Evolutionary conservation across 2,329 filamentous ascomycete genomes (phyloP).

Genomic region (Trichoderma semiorbis): DNA sequence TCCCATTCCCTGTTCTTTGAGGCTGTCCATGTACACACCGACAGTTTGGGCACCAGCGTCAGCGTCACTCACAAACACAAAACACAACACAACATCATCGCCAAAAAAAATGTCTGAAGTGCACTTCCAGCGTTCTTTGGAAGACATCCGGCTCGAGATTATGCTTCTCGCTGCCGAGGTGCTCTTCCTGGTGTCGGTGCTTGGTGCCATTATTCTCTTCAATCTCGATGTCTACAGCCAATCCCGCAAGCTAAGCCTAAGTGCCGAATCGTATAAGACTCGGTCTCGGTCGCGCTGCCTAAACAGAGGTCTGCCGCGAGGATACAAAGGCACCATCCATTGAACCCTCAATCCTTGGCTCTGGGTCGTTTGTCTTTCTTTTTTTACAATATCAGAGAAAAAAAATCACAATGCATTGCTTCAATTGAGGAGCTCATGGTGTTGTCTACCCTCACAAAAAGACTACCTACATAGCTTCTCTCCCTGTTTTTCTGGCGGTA

Average conservation of each 20-base stretch:
- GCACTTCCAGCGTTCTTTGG: slow-evolving; percentile 24
- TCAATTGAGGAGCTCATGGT: neutral
- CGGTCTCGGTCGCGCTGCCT: slow-evolving; percentile 17
- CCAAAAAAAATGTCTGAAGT: slow-evolving; percentile 24
- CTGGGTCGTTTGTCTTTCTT: neutral
- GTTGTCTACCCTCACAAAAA: slow-evolving; percentile 23
- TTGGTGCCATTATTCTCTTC: slow-evolving; percentile 33
- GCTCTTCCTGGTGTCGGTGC: slow-evolving; percentile 32
- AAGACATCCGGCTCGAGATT: slow-evolving; percentile 34
- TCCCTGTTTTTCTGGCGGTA: neutral
- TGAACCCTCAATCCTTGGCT: neutral
- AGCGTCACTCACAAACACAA: neutral
- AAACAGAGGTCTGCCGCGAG: slow-evolving; percentile 21
- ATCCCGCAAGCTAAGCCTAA: slow-evolving; percentile 13
- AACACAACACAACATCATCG: neutral
- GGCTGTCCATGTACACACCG: slow-evolving; percentile 11
- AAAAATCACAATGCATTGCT: slow-evolving; percentile 18
- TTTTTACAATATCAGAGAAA: slow-evolving; percentile 24
- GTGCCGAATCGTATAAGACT: slow-evolving; percentile 21
- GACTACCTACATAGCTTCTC: slow-evolving; percentile 12
- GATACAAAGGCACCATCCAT: slow-evolving; percentile 14
- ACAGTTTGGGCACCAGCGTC: slow-evolving; percentile 5
- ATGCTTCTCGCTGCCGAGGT: slow-evolving; percentile 32
- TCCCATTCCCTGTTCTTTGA: slow-evolving; percentile 1
- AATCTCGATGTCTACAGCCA: slow-evolving; percentile 22